Conservation (phyloP, 2,329 filamentous ascomycete genomes). For the Xylariaceae sp. region DNA sequence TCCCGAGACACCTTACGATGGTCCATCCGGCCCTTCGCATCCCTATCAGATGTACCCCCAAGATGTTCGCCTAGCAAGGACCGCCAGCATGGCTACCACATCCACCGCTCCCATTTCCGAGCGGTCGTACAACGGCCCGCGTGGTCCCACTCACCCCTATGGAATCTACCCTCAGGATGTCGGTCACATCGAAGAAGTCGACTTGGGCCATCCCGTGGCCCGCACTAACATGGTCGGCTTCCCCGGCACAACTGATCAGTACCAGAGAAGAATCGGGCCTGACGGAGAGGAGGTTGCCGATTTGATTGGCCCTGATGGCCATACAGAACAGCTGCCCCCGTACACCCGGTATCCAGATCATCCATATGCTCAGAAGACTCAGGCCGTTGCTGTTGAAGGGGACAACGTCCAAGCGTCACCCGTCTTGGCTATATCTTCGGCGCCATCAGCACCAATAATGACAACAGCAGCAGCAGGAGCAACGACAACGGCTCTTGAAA, state of each 20-base stretch:
- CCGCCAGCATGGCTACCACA: conserved; percentile 66
- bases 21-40: conserved; percentile 71
- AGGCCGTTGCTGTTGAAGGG: conserved; percentile 20
- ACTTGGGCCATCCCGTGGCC: conserved; percentile 28
- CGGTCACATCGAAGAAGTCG: conserved; percentile 48
- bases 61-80: conserved; percentile 47
- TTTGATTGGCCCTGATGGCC: conserved; percentile 81
- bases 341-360: conserved; percentile 88
- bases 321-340: conserved; percentile 85
- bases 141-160: conserved; percentile 78
- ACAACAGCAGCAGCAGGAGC: conserved; percentile 1
- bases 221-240: conserved; percentile 68
- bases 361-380: conserved; percentile 52
- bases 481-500: conserved; percentile 26
- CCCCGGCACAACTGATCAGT: conserved; percentile 60
- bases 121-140: conserved; percentile 56
- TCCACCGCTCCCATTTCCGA: conserved; percentile 60
- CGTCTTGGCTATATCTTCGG: too few species aligned
- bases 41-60: conserved; percentile 84
- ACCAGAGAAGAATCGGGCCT: conserved; percentile 69
- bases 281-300: conserved; percentile 85
- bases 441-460: too few species aligned
- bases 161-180: conserved; percentile 81
- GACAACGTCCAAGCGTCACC: conserved; percentile 21
- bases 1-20: conserved; percentile 63